Percentiles rank a stretch among this genome's conserved stretches.
Evolutionary conservation across 768 basidiomycete genomes (phyloP).

Genomic region (Amanita fuliginea): DNA sequence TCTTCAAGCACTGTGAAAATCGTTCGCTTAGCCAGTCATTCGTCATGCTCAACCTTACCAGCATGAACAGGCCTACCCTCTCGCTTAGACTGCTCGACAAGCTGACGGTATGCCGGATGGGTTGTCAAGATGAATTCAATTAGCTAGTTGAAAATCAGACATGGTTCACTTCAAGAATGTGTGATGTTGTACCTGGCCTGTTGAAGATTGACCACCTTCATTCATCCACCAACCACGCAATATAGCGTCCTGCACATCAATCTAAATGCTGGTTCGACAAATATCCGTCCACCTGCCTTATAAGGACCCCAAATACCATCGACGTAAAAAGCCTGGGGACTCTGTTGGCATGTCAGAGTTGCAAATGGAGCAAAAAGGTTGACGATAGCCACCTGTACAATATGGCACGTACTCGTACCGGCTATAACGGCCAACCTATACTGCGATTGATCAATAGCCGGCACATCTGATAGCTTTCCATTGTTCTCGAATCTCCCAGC

Average conservation of each 20-base stretch:
- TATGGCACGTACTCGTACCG: conserved; percentile 93
- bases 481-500: conserved; percentile 61
- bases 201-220: conserved; percentile 97
- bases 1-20: conserved; percentile 52
- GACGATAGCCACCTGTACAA: conserved; percentile 58
- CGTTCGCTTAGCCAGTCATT: neutral
- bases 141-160: conserved; percentile 34
- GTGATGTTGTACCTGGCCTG: conserved; percentile 62
- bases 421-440: conserved; percentile 87
- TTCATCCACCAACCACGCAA: conserved; percentile 99
- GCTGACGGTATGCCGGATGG: conserved; percentile 72
- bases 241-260: conserved; percentile 58
- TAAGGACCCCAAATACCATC: conserved; percentile 92
- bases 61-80: conserved; percentile 48
- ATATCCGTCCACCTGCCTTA: conserved; percentile 30
- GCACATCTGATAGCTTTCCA: conserved; percentile 38
- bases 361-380: neutral
- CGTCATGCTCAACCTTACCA: conserved; percentile 23
- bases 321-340: conserved; percentile 75
- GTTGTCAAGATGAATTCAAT: conserved; percentile 94
- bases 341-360: conserved; percentile 28
- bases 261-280: neutral
- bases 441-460: conserved; percentile 63
- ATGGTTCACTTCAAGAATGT: neutral
- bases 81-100: conserved; percentile 52